Evolutionary conservation across 148 eudicot genomes (phyloP), one percentile per base, ranked within the genome.

Genomic region (Fagopyrum tataricum): DNA sequence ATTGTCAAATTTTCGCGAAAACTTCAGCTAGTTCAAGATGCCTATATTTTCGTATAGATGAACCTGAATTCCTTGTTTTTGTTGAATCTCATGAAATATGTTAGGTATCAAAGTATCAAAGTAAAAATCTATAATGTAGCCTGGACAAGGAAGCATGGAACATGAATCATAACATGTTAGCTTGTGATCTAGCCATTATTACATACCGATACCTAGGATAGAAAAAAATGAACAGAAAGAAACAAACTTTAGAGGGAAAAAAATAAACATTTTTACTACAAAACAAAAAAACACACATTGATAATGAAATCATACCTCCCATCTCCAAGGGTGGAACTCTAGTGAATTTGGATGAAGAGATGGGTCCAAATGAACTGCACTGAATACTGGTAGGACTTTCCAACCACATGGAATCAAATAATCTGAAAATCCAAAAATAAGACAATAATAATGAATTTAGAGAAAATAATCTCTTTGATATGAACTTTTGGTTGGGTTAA

Each of bases 361-460:
- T 42, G 88, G 81, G 85, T 87, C 91, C 68, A 87, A 80, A 75
- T 87, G 91, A 79, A 87, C 88, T 21, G 88, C 87, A 71, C 85
- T 85, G 44, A 87, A 79, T 42, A 87, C 78, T 17, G 91, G 91
- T 78, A 87, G 81, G 77, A 85, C 91, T 83, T 85, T 83, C 91
- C 91, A 87, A 47, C 91, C 91, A 40, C 79, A 68, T 71, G 91
- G 91, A 74, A 87, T 87, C 17, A 79, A 17, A 78, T 85, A 85
- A 75, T 72, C 91, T 87, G 77, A 21, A 55, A 47, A 26, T 56
- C 44, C 7, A 14, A 37, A 14, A 10, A 15, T n/a, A 26, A 12
- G 58, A 62, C 18, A 66, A 7, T 31, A 74, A 23, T 68, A 23
- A 72, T 43, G 24, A 49, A 6, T 15, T 37, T 15, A 31, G 7